Percentiles rank a stretch among this genome's conserved stretches.
phyloP scores from a whole-genome alignment of 495 filamentous ascomycete genomes.

The Penicillium diatomitis region DNA sequence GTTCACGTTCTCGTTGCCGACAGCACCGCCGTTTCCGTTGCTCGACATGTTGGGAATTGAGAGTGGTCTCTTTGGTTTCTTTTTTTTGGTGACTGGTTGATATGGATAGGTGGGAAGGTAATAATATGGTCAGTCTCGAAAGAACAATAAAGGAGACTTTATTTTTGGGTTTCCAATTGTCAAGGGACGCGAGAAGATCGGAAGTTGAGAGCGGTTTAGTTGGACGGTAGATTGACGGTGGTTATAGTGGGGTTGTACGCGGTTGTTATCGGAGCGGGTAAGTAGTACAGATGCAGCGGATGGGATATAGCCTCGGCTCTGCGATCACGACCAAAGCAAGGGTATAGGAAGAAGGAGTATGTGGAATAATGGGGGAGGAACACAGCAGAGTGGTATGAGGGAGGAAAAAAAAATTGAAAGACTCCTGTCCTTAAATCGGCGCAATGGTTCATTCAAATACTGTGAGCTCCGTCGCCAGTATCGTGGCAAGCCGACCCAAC shows the following conservation, averaged over 20 bases:
- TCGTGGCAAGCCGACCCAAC: neutral
- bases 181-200: neutral
- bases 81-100: too few species aligned
- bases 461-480: neutral
- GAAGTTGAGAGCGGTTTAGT: neutral
- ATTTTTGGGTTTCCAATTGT: too few species aligned
- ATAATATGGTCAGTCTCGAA: too few species aligned
- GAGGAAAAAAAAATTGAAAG: neutral
- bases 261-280: constrained; percentile 1
- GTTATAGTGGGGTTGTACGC: neutral
- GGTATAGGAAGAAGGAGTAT: neutral
- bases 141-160: too few species aligned
- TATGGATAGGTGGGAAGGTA: too few species aligned
- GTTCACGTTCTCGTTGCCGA: constrained; percentile 72
- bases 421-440: neutral
- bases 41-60: constrained; percentile 23
- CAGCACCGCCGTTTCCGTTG: constrained; percentile 29
- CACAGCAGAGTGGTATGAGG: neutral
- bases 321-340: neutral
- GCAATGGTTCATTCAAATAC: neutral
- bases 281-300: neutral
- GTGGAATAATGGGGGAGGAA: neutral
- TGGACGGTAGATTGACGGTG: neutral
- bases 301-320: neutral
- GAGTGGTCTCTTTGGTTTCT: too few species aligned